Conservation (phyloP, 2,329 filamentous ascomycete species). For the Phoma sp. region DNA sequence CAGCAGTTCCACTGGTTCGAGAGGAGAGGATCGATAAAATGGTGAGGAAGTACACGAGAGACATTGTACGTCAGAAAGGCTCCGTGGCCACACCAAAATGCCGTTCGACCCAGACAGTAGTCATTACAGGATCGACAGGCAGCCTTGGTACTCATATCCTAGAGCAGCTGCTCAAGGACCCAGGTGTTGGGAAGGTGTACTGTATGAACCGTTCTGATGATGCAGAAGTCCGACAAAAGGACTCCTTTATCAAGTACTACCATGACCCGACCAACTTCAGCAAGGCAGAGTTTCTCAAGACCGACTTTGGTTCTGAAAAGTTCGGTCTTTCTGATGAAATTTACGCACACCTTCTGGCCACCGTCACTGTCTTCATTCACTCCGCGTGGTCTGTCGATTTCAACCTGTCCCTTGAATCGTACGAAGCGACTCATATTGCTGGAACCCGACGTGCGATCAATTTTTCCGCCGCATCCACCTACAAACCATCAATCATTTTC, state of each 20-base stretch:
- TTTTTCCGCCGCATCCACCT: constrained; percentile 5
- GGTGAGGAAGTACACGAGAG: constrained; percentile 8
- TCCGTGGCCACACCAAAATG: not conserved
- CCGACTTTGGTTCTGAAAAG: constrained; percentile 20
- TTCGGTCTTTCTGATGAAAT: constrained; percentile 49
- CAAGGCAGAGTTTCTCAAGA: constrained; percentile 20
- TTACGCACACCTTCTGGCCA: constrained; percentile 18
- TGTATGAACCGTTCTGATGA: constrained; percentile 29
- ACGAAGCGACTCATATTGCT: constrained; percentile 22
- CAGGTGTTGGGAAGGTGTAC: constrained; percentile 26
- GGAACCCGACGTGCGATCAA: constrained; percentile 17
- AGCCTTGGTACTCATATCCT: constrained; percentile 33
- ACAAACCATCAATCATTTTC: constrained; percentile 43
- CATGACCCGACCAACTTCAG: constrained; percentile 1
- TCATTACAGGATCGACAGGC: constrained; percentile 36
- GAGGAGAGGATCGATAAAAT: constrained; percentile 5
- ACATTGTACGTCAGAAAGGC: not conserved
- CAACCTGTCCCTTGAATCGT: constrained; percentile 39
- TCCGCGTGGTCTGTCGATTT: constrained; percentile 65
- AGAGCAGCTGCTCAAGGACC: constrained; percentile 23
- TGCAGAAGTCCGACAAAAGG: constrained; percentile 20
- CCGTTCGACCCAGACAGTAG: constrained; percentile 19
- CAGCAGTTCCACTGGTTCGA: not conserved
- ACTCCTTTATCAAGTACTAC: constrained; percentile 3
- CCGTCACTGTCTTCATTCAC: constrained; percentile 57